A percentile compares a stretch with the other conserved stretches of the same genome.
Conservation (phyloP, 371 early-diverging fungal species). For the Saksenaea oblongispora region DNA sequence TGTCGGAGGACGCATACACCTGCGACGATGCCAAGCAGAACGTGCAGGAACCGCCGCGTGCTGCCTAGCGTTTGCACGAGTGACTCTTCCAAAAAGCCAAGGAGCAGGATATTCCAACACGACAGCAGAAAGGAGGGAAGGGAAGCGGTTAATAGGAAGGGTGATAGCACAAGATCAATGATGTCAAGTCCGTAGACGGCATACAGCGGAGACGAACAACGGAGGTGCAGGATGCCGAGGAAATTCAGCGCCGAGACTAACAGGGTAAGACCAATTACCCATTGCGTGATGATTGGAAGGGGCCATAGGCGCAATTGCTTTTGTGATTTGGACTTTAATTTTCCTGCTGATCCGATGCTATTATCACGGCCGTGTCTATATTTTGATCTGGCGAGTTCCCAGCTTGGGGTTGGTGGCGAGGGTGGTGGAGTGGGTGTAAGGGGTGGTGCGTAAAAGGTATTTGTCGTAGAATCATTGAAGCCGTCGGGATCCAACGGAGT, state of each 20-base stretch:
- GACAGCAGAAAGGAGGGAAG: constrained; percentile 15
- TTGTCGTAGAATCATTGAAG: background rate
- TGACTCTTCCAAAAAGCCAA: constrained; percentile 36
- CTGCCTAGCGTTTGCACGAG: constrained; percentile 33
- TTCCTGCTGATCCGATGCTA: background rate
- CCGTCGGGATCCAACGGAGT: background rate
- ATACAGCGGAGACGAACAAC: constrained; percentile 32
- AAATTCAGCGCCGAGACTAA: constrained; percentile 24
- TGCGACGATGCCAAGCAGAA: constrained; percentile 20
- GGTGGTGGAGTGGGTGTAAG: constrained; percentile 8
- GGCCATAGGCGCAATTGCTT: constrained; percentile 32
- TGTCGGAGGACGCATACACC: constrained; percentile 30
- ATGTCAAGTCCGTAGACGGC: constrained; percentile 28
- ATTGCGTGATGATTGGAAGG: constrained; percentile 29
- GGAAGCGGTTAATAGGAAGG: constrained; percentile 19
- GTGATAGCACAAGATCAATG: constrained; percentile 24
- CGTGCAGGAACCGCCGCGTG: constrained; percentile 20
- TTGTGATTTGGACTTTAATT: constrained; percentile 19
- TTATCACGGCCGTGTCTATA: constrained; percentile 18
- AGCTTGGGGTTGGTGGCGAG: constrained; percentile 13
- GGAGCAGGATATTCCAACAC: constrained; percentile 23
- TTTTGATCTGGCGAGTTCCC: constrained; percentile 26
- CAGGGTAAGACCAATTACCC: constrained; percentile 23
- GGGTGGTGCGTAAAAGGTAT: constrained; percentile 21
- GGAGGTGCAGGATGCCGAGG: constrained; percentile 13